These are phyloP conservation scores for Coemansia sp. DNA, from an alignment of 192 early-diverging fungal genomes.

Conservation along the genomic window DNA sequence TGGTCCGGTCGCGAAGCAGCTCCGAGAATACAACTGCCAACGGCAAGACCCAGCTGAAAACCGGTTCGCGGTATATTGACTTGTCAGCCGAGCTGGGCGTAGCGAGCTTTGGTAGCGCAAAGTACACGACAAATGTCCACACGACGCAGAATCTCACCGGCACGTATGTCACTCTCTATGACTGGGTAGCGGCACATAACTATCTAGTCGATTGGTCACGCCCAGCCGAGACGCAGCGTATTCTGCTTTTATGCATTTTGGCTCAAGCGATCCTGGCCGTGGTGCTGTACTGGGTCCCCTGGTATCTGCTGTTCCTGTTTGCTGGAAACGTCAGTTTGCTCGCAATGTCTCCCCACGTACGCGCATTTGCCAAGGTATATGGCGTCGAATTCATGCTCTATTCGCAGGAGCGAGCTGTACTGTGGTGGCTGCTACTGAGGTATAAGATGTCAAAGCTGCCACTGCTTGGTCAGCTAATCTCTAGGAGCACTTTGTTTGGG, in stretches of 20 bases:
- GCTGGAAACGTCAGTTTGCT: constrained; percentile 42
- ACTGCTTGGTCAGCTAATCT: constrained; percentile 13
- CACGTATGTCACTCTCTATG: constrained; percentile 40
- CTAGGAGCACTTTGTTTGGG: neutral
- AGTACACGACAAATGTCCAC: constrained; percentile 52
- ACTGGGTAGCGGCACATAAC: constrained; percentile 47
- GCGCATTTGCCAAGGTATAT: constrained; percentile 48
- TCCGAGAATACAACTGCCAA: neutral
- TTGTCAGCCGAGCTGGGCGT: constrained; percentile 46
- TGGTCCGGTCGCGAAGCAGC: constrained; percentile 25
- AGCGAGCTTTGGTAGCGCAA: constrained; percentile 54
- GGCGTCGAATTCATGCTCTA: constrained; percentile 39
- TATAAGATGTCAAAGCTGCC: constrained; percentile 9
- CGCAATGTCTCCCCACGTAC: constrained; percentile 49
- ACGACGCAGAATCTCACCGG: constrained; percentile 55
- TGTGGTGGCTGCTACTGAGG: constrained; percentile 11
- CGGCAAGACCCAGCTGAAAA: neutral
- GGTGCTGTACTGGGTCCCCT: constrained; percentile 46
- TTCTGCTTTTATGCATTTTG: constrained; percentile 30
- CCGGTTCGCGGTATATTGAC: constrained; percentile 14
- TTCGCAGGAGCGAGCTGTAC: constrained; percentile 28
- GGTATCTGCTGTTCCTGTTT: constrained; percentile 43
- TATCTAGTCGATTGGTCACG: constrained; percentile 52
- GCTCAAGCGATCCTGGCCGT: constrained; percentile 37
- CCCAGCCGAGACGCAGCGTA: constrained; percentile 26